Evolutionary conservation across 805 yeast genomes (phyloP).

Genomic region (Yamadazyma ubonensis): DNA sequence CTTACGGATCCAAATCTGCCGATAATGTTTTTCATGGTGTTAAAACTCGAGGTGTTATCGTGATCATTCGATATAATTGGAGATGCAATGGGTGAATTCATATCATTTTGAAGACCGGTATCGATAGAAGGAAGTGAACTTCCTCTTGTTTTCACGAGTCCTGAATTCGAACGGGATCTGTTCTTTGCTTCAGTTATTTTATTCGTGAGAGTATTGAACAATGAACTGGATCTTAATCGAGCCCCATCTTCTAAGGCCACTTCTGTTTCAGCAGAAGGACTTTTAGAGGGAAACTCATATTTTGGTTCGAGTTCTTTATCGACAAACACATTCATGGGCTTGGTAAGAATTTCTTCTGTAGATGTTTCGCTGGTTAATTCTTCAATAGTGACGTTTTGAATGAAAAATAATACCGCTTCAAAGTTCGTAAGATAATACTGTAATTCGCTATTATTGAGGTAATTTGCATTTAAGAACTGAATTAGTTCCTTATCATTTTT

Average conservation of each 20-base stretch:
- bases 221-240: constrained; percentile 39
- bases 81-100: constrained; percentile 10
- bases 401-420: constrained; percentile 39
- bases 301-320: constrained; percentile 27
- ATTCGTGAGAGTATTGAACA: constrained; percentile 35
- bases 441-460: constrained; percentile 39
- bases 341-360: constrained; percentile 17
- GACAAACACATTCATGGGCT: constrained; percentile 28
- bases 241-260: constrained; percentile 6
- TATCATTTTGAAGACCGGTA: not conserved
- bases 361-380: constrained; percentile 22
- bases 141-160: constrained; percentile 21
- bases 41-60: constrained; percentile 23
- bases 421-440: constrained; percentile 41
- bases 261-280: not conserved
- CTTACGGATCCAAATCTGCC: constrained; percentile 34
- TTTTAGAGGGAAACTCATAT: constrained; percentile 26
- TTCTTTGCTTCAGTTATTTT: constrained; percentile 23
- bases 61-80: constrained; percentile 13
- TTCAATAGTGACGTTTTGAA: constrained; percentile 34
- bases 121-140: constrained; percentile 30
- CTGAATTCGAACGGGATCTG: constrained; percentile 32
- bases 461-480: constrained; percentile 24
- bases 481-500: constrained; percentile 30
- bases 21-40: constrained; percentile 35